Evolutionary conservation across 345 rosid species (phyloP), one percentile per base, ranked within the genome.

Genomic region (Salix caprea): DNA sequence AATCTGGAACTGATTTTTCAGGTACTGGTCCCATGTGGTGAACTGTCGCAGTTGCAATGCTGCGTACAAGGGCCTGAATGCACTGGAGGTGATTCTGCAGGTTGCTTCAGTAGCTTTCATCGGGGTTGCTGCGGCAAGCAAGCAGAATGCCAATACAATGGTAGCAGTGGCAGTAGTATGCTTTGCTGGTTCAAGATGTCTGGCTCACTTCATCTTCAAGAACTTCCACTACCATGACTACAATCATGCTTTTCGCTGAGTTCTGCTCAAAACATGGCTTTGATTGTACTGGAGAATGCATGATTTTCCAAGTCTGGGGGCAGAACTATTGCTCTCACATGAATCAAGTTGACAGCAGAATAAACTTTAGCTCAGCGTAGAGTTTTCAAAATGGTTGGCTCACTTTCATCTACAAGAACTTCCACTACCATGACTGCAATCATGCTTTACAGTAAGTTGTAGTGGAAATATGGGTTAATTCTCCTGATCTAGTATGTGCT

Each of bases 161-260:
- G 85, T 89, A 18, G 81, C 79, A 5, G 79, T 85, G 39, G 97
- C 96, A 1, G 78, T 90, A 21, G 23, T 83, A 71, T 89, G 91
- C 84, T 91, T 94, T 76, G 94, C 87, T 37, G 91, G 90, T 67
- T 92, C 98, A 7, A 92, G 81, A 86, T 92, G 91, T 94, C 72
- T 94, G 84, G 85, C 91, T 75, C 91, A 90, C 44, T 91, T 92
- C 86, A 84, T 92, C 75, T 81, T 85, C 90, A 92, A 87, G 75
- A 90, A 70, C 18, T 91, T 91, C 77, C 97, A 73, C 77, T 90
- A 76, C 85, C 98, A 94, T 78, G 98, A 87, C 85, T 94, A 92
- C 66, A 86, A 85, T 64, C 98, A 94, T 81, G 97, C 98, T 71
- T 82, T 94, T 79, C 86, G 82, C 66, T 90, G 80, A 89, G 70